phyloP scores from a whole-genome alignment of 352 stramenopile genomes.

The Globisporangium spiculum region DNA sequence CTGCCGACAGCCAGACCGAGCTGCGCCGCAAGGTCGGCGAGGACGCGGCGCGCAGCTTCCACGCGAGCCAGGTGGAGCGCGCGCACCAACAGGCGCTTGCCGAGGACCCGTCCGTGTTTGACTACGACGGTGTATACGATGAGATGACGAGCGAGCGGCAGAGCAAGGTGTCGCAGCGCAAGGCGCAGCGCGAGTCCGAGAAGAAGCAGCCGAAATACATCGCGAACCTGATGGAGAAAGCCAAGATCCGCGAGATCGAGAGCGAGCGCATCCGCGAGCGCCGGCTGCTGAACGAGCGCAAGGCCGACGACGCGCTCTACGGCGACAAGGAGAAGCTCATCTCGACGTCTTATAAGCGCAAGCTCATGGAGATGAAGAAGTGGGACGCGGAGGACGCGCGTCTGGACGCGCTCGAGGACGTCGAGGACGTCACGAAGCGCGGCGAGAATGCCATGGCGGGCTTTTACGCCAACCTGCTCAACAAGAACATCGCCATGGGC shows the following conservation, averaged over 20 bases:
- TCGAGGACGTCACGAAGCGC: conserved; percentile 76
- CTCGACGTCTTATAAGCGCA: conserved; percentile 90
- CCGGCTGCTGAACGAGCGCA: conserved; percentile 79
- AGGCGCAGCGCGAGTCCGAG: conserved; percentile 50
- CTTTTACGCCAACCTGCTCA: conserved; percentile 91
- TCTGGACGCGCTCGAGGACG: conserved; percentile 58
- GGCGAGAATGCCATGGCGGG: conserved; percentile 71
- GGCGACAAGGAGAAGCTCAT: conserved; percentile 90
- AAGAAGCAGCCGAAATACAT: conserved; percentile 89
- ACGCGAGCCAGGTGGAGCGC: conserved; percentile 46
- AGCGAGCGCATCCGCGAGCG: conserved; percentile 87
- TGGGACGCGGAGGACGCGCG: conserved; percentile 84
- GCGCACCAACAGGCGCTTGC: conserved; percentile 54
- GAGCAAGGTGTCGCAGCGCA: conserved; percentile 35
- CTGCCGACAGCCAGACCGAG: conserved; percentile 10
- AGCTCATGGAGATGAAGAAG: conserved; percentile 86
- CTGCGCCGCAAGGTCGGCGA: conserved; percentile 31
- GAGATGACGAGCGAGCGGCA: conserved; percentile 57
- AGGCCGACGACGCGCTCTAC: conserved; percentile 77
- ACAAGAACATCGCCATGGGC: conserved; percentile 92
- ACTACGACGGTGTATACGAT: conserved; percentile 91
- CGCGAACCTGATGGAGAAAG: conserved; percentile 82
- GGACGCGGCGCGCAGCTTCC: conserved; percentile 53
- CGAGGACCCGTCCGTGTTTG: conserved; percentile 84
- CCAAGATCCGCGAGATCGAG: conserved; percentile 89